Base-by-base conservation (phyloP, 1,284 basidiomycete genomes). In the Sanguinoderma infundibulare region DNA sequence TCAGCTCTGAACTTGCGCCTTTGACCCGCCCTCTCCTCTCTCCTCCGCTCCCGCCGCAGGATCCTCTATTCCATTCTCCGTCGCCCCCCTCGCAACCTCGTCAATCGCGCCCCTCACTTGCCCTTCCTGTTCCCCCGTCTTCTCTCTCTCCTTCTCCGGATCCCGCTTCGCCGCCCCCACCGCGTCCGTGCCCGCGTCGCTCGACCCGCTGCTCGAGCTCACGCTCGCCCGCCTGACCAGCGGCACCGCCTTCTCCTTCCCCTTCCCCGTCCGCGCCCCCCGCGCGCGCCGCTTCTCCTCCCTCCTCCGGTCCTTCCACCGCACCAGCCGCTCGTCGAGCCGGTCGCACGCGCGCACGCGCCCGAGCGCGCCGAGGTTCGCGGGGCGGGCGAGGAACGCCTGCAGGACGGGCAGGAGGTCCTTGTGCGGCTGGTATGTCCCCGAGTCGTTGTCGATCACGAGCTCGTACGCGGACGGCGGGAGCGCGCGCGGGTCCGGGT, bases 371-470 rank as follows among this genome's bases (percentile, higher is more conserved):
- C 73, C 73, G 15, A 76, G 68, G 58, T 75, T 74, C 24, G 57
- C 58, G 14, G 69, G 68, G 30, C 67, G 63, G 2, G 69, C 63
- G 34, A 83, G 71, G 67, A 73, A 82, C 46, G 71, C 65, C 44
- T 75, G 69, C 28, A 83, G 68, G 0, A 74, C 59, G 7, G 81
- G 78, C 12, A 82, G 69, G 24, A 81, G 71, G 28, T 78, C 72
- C 38, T 70, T 73, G 53, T 75, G 70, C 1, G 81, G 81, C n/a
- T 80, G 75, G 69, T 83, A 83, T 6, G 82, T 83, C 6, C 82
- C 82, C 47, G 75, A 78, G 68, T 81, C 79, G 65, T 83, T 82
- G 73, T 83, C 81, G 65, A 83, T 82, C 47, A 83, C 74, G 34
- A 83, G 76, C 72, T 83, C 81, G 71, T 81, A 82, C 15, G 67